These are phyloP conservation scores for Corynespora cassiicola DNA, from an alignment of 2,329 filamentous ascomycete species.

Conservation along the genomic window DNA sequence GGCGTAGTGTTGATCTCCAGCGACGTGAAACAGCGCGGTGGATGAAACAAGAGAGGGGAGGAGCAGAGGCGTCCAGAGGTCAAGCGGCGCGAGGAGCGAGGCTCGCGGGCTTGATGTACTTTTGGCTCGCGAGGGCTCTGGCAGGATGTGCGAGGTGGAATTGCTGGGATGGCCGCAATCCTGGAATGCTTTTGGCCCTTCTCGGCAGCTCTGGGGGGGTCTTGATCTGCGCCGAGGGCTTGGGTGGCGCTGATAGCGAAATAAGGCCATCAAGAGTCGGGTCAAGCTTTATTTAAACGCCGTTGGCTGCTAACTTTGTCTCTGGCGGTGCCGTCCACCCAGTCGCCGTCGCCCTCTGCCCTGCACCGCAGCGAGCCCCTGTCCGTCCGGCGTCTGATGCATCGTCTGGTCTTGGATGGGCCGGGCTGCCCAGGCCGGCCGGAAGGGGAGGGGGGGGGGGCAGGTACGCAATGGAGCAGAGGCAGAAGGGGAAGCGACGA, in stretches of 20 bases:
- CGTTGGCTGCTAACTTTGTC: conserved; percentile 34
- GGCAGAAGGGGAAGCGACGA: too few relatives aligned
- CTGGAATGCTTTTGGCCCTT: conserved; percentile 34
- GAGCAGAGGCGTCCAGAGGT: conserved; percentile 7
- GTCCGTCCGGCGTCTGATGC: too few relatives aligned
- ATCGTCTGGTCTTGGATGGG: too few relatives aligned
- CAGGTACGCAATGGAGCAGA: too few relatives aligned
- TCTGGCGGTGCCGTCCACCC: conserved; percentile 1
- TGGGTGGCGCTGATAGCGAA: conserved; percentile 45
- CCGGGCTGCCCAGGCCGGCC: background rate
- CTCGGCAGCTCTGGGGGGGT: conserved; percentile 34
- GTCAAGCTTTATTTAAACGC: conserved; percentile 47
- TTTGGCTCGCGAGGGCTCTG: too few relatives aligned
- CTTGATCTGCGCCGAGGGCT: conserved; percentile 43
- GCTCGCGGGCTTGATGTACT: conserved; percentile 33
- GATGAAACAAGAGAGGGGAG: conserved; percentile 22
- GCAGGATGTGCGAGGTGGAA: too few relatives aligned
- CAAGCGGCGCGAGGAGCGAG: conserved; percentile 16
- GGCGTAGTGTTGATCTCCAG: conserved; percentile 12
- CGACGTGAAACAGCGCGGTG: conserved; percentile 27
- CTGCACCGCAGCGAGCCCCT: too few relatives aligned
- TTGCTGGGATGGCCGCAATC: conserved; percentile 11
- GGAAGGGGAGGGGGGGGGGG: too few relatives aligned
- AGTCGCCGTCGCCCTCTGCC: background rate
- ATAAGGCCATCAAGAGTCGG: conserved; percentile 41